Base-by-base conservation (phyloP, 2,329 filamentous ascomycete species). In the Boeremia lycopersici region DNA sequence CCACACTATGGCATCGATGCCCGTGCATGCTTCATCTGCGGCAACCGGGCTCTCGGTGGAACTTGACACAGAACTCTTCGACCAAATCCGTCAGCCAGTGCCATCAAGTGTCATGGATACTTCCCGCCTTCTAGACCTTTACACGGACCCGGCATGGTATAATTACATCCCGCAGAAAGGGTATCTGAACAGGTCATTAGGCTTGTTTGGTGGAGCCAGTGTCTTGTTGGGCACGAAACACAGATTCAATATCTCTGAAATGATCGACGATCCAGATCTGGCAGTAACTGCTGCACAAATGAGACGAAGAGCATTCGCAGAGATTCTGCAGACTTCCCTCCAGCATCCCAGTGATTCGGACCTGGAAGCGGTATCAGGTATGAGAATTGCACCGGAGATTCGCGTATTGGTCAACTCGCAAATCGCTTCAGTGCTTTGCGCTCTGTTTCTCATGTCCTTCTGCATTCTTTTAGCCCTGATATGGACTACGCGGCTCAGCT, bases 281-380 rank as follows among this genome's bases (percentile, higher is more conserved):
- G 42, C 47, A 13, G 17, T 6, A 15, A 35, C 19, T 15, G 57
- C 57, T 17, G 47, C 25, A 12, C 35, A 36, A 10, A 48, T 57
- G 4, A 50, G 47, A 39, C 26, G 41, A 25, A 52, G 60, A 11
- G 42, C 53, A 25, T 60, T 59, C 31, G 51, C 57, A 17, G 57
- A 62, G 17, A 6, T 57, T 0, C 38, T 60, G 0, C 19, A 44
- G 8, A 46, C 29, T 11, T 58, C 60, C 2, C 45, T 62, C 1
- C 19, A 34, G 17, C 17, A 15, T 7, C 23, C 10, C 9, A 7
- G n/a, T 4, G 36, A 40, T 8, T 28, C 23, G 3, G 4, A n/a
- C 11, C 5, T 13, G 23, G 19, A 40, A 28, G 11, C 2, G 6
- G 36, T 40, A 13, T 6, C 15, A 7, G 36, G 36, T 19, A 13